These are phyloP conservation scores for grape (Vitis vinifera) DNA, from an alignment of 164 flowering plant genomes.

Conservation along the genomic window DNA sequence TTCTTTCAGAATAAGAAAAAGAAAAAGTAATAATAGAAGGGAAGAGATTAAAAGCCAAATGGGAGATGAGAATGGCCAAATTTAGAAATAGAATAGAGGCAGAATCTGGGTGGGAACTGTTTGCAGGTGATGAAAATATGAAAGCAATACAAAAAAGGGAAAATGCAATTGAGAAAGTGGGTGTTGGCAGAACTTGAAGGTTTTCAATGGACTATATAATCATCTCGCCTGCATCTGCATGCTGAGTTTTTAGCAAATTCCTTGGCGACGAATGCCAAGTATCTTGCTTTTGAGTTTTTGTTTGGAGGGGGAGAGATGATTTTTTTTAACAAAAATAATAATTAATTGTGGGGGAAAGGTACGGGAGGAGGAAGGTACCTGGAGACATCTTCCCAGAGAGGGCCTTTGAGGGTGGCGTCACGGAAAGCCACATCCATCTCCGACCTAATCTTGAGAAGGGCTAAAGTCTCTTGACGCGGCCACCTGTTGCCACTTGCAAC, in stretches of 20 bases:
- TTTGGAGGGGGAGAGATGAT: not conserved
- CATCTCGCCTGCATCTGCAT: too few species aligned
- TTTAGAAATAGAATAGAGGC: not conserved
- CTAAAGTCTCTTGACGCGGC: slow-evolving; percentile 43
- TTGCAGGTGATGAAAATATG: not conserved
- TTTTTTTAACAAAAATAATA: not conserved
- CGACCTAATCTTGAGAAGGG: slow-evolving; percentile 37
- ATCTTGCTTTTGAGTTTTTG: not conserved
- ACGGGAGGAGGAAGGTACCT: slow-evolving; percentile 18
- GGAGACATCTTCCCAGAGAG: slow-evolving; percentile 47
- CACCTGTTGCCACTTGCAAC: slow-evolving; percentile 31
- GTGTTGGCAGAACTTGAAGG: too few species aligned
- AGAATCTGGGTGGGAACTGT: not conserved
- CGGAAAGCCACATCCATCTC: slow-evolving; percentile 41
- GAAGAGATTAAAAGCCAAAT: too few species aligned
- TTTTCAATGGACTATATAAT: too few species aligned
- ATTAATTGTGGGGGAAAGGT: not conserved
- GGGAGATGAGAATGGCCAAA: too few species aligned
- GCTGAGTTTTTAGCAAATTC: not conserved
- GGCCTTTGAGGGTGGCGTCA: slow-evolving; percentile 38
- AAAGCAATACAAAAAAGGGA: too few species aligned
- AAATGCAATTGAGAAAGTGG: too few species aligned
- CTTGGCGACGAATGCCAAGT: too few species aligned
- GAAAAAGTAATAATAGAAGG: not conserved
- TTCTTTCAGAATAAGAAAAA: not conserved